phyloP scores from a whole-genome alignment of 495 filamentous ascomycete species.

The Hapsidospora chrysogenum region DNA sequence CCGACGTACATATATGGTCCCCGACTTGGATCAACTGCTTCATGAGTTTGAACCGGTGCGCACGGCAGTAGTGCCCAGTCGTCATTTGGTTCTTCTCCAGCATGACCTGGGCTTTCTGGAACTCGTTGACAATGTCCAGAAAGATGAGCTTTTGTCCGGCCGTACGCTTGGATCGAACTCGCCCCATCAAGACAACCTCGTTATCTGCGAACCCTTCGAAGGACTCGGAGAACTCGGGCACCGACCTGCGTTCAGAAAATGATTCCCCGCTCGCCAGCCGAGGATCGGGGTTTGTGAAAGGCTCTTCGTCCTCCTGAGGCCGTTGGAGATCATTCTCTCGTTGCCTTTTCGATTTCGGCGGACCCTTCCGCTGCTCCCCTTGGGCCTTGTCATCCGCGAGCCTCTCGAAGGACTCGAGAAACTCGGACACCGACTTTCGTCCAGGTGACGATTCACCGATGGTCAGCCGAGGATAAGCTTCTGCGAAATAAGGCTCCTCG shows the following conservation, averaged over 20 bases:
- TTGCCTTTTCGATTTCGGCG: no score
- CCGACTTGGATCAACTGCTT: slow-evolving; percentile 46
- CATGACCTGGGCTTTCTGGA: slow-evolving; percentile 53
- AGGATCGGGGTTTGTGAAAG: no score
- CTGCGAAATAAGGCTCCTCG: background rate
- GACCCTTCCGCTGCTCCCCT: no score
- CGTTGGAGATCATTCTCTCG: no score
- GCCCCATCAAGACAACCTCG: slow-evolving; percentile 28
- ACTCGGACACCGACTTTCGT: slow-evolving; percentile 18
- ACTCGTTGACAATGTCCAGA: slow-evolving; percentile 59
- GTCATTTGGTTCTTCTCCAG: slow-evolving; percentile 30
- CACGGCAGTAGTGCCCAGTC: slow-evolving; percentile 10
- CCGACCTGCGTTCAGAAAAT: no score
- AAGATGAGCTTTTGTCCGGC: slow-evolving; percentile 62
- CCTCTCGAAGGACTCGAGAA: no score
- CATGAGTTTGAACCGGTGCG: slow-evolving; percentile 35
- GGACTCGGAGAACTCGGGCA: slow-evolving; percentile 12
- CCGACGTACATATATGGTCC: slow-evolving; percentile 58
- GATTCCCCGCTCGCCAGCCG: no score
- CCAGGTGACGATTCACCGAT: slow-evolving; percentile 8
- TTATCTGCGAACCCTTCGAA: slow-evolving; percentile 13
- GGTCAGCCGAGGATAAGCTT: slow-evolving; percentile 3
- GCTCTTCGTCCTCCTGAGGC: no score
- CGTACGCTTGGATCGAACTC: slow-evolving; percentile 23
- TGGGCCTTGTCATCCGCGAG: no score